Conservation (phyloP, 225 moss, liverwort and hornwort genomes). For the Polytrichum commune region DNA sequence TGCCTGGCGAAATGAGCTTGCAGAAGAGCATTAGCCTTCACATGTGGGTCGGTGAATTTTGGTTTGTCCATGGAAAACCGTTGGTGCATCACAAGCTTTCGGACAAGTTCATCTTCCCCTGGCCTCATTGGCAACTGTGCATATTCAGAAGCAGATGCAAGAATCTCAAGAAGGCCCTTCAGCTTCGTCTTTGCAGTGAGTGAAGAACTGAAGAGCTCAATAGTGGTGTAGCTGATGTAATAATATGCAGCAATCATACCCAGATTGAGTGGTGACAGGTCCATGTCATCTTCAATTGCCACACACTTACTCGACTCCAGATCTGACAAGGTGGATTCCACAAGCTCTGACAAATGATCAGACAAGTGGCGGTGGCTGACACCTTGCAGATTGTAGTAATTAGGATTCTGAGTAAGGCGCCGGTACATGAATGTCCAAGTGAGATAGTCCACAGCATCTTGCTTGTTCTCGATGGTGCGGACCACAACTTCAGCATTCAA, state of each 20-base stretch:
- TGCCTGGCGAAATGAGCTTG: conserved; percentile 90
- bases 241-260: conserved; percentile 99
- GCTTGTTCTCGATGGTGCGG: conserved; percentile 94
- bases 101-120: conserved; percentile 83
- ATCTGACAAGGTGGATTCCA: conserved; percentile 78
- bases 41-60: conserved; percentile 81
- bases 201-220: conserved; percentile 91
- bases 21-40: conserved; percentile 80
- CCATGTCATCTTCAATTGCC: conserved; percentile 90
- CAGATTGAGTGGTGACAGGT: conserved; percentile 80
- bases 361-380: conserved; percentile 94
- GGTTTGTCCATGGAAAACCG: conserved; percentile 89
- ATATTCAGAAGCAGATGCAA: conserved; percentile 88
- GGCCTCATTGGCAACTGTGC: conserved; percentile 85
- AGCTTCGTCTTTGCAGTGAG: conserved; percentile 89
- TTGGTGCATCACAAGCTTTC: conserved; percentile 90
- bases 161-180: conserved; percentile 85
- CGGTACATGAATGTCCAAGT: conserved; percentile 97
- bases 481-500: conserved; percentile 94
- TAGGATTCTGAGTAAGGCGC: conserved; percentile 90
- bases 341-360: conserved; percentile 87
- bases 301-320: conserved; percentile 92
- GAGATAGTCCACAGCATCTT: conserved; percentile 93
- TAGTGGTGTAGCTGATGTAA: conserved; percentile 93
- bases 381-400: conserved; percentile 91